Base-by-base conservation (phyloP, 495 filamentous ascomycete genomes). In the Evernia prunastri region DNA sequence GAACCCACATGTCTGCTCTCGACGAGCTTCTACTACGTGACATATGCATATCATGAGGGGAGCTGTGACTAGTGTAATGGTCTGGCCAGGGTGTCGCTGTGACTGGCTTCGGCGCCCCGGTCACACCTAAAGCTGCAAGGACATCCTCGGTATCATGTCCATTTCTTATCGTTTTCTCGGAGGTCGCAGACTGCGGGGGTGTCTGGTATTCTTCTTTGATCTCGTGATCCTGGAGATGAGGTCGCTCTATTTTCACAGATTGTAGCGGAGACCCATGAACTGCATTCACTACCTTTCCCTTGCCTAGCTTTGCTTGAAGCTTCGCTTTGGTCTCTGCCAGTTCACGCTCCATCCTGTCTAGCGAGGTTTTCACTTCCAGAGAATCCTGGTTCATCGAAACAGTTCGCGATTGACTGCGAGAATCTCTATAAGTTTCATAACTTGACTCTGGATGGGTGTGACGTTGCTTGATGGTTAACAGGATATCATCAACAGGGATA, bases 101-200 rank as follows among this genome's bases (percentile, higher is more conserved):
- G 31, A 57, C 40, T 37, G 63, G 63, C 47, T 68, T 68, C 23
- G 67, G 64, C 35, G 59, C 31, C 25, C 67, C 63, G 11, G 60
- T 68, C 17, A 66, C 67, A 39, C 63, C 67, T 13, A 68, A 56
- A 45, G 67, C 53, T 59, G 67, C 63, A 25, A 68, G 59, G 7
- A 63, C 45, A 51, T 68, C 56, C 60, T 68, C 66, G 20, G 66
- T 51, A 20, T 56, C 53, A 18, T 47, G 67, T 59, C 33, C 58
- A 49, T 31, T 47, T 39, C 39, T 43, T 8, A 60, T 40, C 33
- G 36, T 12, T 40, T 61, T 58, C 23, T 40, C 42, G 1, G 43
- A 40, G 31, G 51, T n/a, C 31, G 59, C 33, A 31, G 53, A 58
- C 18, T 31, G 56, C 18, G 58, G 31, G 4, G 63, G 59, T 37